Conservation (phyloP, 2,329 filamentous ascomycete genomes). For the Boeremia exigua region DNA sequence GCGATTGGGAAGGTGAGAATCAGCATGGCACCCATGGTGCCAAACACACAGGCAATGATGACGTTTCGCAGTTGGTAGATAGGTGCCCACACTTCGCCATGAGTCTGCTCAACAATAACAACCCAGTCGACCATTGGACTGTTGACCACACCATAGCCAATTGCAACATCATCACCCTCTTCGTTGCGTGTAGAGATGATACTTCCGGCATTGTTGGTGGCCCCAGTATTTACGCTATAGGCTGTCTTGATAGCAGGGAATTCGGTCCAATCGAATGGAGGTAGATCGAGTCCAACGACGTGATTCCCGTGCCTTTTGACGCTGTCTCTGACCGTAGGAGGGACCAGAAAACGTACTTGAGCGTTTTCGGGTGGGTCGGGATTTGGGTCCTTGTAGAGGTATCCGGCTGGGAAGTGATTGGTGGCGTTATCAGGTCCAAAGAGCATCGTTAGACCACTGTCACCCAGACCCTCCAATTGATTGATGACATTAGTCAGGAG, state of each 20-base stretch:
- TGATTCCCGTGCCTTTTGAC: slow-evolving; percentile 37
- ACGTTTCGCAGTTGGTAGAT: slow-evolving; percentile 79
- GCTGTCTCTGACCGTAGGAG: slow-evolving; percentile 37
- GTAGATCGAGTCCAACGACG: slow-evolving; percentile 28
- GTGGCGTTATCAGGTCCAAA: slow-evolving; percentile 70
- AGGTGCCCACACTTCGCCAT: slow-evolving; percentile 75
- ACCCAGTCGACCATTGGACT: slow-evolving; percentile 80
- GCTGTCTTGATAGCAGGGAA: slow-evolving; percentile 70
- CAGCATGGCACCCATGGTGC: slow-evolving; percentile 75
- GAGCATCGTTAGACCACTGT: slow-evolving; percentile 72
- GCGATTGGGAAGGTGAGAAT: slow-evolving; percentile 78
- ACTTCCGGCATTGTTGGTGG: slow-evolving; percentile 73
- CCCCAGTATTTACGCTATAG: slow-evolving; percentile 56
- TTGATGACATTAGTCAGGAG: slow-evolving; percentile 67
- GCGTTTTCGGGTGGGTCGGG: slow-evolving; percentile 31
- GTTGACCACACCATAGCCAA: slow-evolving; percentile 77
- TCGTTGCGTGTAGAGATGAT: slow-evolving; percentile 76
- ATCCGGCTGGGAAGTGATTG: slow-evolving; percentile 59
- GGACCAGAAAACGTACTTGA: slow-evolving; percentile 41
- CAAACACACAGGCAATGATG: slow-evolving; percentile 83
- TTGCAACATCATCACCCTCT: slow-evolving; percentile 70
- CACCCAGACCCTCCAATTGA: slow-evolving; percentile 72
- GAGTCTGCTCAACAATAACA: slow-evolving; percentile 77
- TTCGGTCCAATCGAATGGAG: slow-evolving; percentile 62
- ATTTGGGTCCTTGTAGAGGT: slow-evolving; percentile 36